phyloP scores from a whole-genome alignment of 73 alveolate genomes.

The Symbiodinium pilosum region DNA sequence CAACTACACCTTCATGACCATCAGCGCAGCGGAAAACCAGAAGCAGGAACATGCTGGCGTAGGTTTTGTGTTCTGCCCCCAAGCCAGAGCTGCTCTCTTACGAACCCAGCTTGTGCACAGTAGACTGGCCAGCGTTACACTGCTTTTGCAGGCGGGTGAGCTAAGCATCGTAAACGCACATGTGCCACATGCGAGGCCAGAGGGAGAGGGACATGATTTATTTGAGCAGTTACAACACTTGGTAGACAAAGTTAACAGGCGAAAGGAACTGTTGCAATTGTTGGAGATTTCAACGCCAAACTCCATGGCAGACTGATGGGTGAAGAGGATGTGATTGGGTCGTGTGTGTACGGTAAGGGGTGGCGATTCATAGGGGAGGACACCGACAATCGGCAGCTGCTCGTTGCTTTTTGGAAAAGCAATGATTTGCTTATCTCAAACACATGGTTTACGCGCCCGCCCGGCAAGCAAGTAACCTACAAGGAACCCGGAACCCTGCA shows the following conservation, averaged over 20 bases:
- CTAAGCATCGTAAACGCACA: background rate
- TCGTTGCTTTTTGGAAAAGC: background rate
- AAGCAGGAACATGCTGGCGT: background rate
- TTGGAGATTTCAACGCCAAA: constrained; percentile 15
- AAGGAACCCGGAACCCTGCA: background rate
- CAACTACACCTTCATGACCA: background rate
- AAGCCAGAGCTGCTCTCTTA: constrained; percentile 7
- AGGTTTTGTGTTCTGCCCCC: background rate
- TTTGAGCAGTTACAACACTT: background rate
- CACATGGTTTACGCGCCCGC: background rate
- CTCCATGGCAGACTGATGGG: constrained; percentile 1
- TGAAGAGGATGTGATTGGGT: background rate
- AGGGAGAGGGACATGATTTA: background rate
- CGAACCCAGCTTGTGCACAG: background rate
- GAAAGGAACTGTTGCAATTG: background rate
- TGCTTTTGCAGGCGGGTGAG: constrained; percentile 2
- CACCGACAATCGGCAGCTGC: background rate
- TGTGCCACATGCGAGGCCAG: background rate
- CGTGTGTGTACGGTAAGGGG: background rate
- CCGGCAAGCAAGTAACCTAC: constrained; percentile 14
- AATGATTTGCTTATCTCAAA: background rate
- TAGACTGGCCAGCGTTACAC: background rate
- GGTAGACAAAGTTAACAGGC: background rate
- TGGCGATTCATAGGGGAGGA: background rate
- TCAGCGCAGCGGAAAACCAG: background rate